phyloP scores from a whole-genome alignment of 2,329 filamentous ascomycete genomes.

The Davidsoniella australis region DNA sequence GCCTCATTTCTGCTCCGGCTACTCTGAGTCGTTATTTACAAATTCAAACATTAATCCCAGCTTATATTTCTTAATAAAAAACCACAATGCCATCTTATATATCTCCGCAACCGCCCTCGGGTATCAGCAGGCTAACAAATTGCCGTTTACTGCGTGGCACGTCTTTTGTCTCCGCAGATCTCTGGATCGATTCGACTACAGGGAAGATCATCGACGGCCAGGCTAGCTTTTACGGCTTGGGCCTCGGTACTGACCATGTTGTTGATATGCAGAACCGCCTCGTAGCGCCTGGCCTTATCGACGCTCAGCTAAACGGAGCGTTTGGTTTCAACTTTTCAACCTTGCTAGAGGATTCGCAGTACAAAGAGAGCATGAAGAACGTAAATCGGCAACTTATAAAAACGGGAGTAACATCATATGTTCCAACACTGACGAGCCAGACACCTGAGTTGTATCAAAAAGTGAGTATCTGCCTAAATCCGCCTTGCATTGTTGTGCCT shows the following conservation, averaged over 20 bases:
- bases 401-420: constrained; percentile 75
- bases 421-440: constrained; percentile 74
- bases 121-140: constrained; percentile 78
- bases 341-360: constrained; percentile 50
- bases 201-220: constrained; percentile 68
- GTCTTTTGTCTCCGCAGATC: constrained; percentile 53
- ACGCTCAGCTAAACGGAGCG: constrained; percentile 81
- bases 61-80: too few relatives aligned
- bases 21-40: too few relatives aligned
- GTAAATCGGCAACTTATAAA: constrained; percentile 55
- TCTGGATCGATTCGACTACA: constrained; percentile 73
- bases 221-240: constrained; percentile 49
- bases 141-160: constrained; percentile 59
- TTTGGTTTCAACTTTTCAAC: constrained; percentile 87
- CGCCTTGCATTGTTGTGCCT: neutral
- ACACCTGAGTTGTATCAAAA: constrained; percentile 65
- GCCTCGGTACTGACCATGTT: constrained; percentile 51
- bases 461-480: constrained; percentile 23
- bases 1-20: too few relatives aligned
- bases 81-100: constrained; percentile 28
- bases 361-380: constrained; percentile 52
- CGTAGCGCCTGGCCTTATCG: constrained; percentile 71
- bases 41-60: too few relatives aligned
- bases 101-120: constrained; percentile 25
- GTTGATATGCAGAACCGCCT: constrained; percentile 73